Evolutionary conservation across 2,329 filamentous ascomycete species (phyloP), one percentile per base, ranked within the genome.

Genomic region (Fusarium sambucinum): DNA sequence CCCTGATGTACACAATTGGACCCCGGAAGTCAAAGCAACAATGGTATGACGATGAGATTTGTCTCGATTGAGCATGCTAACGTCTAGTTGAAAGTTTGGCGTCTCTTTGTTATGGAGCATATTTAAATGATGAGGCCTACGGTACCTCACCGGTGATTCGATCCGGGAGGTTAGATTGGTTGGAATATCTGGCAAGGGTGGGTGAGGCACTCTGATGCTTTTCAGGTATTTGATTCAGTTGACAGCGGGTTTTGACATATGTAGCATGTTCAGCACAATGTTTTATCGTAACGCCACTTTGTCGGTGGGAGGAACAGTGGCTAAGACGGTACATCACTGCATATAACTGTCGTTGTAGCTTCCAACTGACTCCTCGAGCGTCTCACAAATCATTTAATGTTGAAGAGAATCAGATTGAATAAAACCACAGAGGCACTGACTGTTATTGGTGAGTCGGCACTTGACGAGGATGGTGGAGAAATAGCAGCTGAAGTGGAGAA

Each of bases 371-470:
- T 40, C 19, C 23, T 25, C 10, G n/a, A 38, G 10, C 33, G 32
- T 14, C 17, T 50, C 17, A 27, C n/a, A 29, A 16, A 29, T 29
- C 27, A 29, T 50, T 50, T 13, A 13, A 38, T 27, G 17, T n/a
- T 5, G 11, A 35, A n/a, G 17, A 50, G 46, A 21, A 35, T 48
- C n/a, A 11, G n/a, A 21, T 35, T 25, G 46, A n/a, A 25, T 25
- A n/a, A n/a, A n/a, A n/a, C 25, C 7, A 13, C 7, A 25, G 38
- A 38, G 25, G 25, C 7, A 25, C 25, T n/a, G 25, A 63, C 17
- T 54, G n/a, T n/a, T n/a, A 57, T 55, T 65, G 56, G 62, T 33
- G 56, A 52, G n/a, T 38, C 62, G 62, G 63, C 57, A 66, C 57
- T 66, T 66, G 42, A 59, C 33, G 19, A 50, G 37, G 17, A 29